phyloP scores from a whole-genome alignment of 208 protist genomes.

The Trypanosoma cruzi region DNA sequence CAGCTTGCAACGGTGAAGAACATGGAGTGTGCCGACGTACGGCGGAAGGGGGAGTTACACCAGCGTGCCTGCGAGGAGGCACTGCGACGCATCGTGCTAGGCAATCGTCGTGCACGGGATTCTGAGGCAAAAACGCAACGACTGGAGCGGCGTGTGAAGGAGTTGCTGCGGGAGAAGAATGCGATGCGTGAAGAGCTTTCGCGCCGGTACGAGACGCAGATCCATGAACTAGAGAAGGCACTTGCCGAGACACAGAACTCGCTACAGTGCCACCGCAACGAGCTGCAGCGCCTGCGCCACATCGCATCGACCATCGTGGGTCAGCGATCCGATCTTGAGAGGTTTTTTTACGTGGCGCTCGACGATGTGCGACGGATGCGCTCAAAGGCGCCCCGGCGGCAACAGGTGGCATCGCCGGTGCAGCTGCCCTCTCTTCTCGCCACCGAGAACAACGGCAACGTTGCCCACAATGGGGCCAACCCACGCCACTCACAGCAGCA shows the following conservation, averaged over 20 bases:
- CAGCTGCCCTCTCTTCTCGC: background rate
- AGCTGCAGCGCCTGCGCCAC: slow-evolving; percentile 58
- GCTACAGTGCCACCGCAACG: slow-evolving; percentile 40
- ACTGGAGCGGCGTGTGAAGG: slow-evolving; percentile 54
- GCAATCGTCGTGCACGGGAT: slow-evolving; percentile 44
- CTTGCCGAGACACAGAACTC: slow-evolving; percentile 46
- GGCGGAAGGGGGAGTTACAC: slow-evolving; percentile 53
- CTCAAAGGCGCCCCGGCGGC: background rate
- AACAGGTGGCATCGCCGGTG: background rate
- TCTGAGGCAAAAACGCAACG: slow-evolving; percentile 53
- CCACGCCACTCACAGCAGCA: background rate
- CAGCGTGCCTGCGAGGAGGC: slow-evolving; percentile 59
- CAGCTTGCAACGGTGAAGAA: slow-evolving; percentile 52
- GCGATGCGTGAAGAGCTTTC: slow-evolving; percentile 31
- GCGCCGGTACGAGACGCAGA: slow-evolving; percentile 38
- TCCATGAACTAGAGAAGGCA: slow-evolving; percentile 49
- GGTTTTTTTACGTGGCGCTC: slow-evolving; percentile 75
- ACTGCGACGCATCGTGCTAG: slow-evolving; percentile 48
- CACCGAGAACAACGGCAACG: background rate
- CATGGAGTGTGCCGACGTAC: slow-evolving; percentile 42
- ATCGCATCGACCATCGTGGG: slow-evolving; percentile 54
- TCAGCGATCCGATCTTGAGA: slow-evolving; percentile 76
- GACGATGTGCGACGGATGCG: slow-evolving; percentile 57
- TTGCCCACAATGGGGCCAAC: too few relatives aligned
- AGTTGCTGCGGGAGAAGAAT: slow-evolving; percentile 36